Evolutionary conservation across 2,329 filamentous ascomycete genomes (phyloP).

Genomic region (Cytospora piceicola): DNA sequence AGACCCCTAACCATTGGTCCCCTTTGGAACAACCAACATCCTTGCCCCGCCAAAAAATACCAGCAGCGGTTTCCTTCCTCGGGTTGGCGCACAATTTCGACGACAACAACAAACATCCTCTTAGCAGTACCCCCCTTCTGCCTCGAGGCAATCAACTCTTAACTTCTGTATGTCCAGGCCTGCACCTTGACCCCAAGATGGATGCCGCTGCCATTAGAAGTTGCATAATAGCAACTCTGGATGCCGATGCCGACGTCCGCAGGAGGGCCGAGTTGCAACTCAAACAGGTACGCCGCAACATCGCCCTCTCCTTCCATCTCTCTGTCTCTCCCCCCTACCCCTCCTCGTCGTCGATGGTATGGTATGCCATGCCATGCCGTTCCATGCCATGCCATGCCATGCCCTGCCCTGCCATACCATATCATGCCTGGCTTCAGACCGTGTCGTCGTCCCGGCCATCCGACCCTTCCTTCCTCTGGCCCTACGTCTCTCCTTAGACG

Average conservation of each 20-base stretch:
- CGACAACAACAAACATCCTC: conserved; percentile 12
- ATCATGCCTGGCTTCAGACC: conserved; percentile 1
- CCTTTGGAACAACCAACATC: conserved; percentile 2
- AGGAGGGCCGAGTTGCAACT: conserved; percentile 79
- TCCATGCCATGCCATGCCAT: not conserved
- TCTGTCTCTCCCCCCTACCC: too few relatives aligned
- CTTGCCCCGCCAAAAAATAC: conserved; percentile 6
- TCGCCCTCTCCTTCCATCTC: conserved; percentile 10
- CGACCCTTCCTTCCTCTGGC: conserved; percentile 21
- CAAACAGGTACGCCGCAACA: conserved; percentile 67
- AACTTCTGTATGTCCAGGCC: conserved; percentile 29
- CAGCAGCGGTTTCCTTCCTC: conserved; percentile 11
- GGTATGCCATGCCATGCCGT: too few relatives aligned
- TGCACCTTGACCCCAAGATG: conserved; percentile 54
- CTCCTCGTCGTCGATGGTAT: not conserved
- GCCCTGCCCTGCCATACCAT: not conserved
- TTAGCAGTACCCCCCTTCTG: conserved; percentile 8
- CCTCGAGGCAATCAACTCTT: conserved; percentile 18
- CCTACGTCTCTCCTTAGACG: conserved; percentile 4
- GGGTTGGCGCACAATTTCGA: conserved; percentile 13
- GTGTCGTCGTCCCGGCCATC: conserved; percentile 3
- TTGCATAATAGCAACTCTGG: conserved; percentile 77
- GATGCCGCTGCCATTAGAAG: conserved; percentile 74
- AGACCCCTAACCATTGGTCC: conserved; percentile 4
- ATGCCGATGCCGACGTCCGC: conserved; percentile 73